These are phyloP conservation scores for Amoebophrya sp. DNA, from an alignment of 169 alveolate species.

Conservation along the genomic window DNA sequence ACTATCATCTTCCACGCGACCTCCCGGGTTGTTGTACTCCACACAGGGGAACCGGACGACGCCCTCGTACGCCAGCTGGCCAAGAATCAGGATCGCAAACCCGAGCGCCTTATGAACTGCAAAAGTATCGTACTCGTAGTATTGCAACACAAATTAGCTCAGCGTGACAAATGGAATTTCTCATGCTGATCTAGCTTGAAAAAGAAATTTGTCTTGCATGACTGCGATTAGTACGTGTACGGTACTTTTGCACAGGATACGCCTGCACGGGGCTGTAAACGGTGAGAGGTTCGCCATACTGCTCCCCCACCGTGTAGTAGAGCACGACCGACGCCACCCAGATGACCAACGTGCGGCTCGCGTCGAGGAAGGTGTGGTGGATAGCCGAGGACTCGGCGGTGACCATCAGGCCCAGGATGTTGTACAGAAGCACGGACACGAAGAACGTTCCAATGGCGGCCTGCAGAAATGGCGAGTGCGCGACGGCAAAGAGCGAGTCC, in stretches of 20 bases:
- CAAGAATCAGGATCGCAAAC: slow-evolving; percentile 5
- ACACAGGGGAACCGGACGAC: background rate
- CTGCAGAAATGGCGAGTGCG: too few relatives aligned
- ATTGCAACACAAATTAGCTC: too few relatives aligned
- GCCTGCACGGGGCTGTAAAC: slow-evolving; percentile 15
- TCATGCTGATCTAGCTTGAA: too few relatives aligned
- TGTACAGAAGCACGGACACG: background rate
- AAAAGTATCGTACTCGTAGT: too few relatives aligned
- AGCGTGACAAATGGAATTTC: too few relatives aligned
- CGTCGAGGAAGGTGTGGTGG: slow-evolving; percentile 34
- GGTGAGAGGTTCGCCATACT: slow-evolving; percentile 20
- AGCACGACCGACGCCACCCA: slow-evolving; percentile 7
- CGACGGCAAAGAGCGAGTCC: slow-evolving; percentile 15
- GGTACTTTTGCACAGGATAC: too few relatives aligned
- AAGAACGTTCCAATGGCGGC: too few relatives aligned
- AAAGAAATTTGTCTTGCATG: too few relatives aligned
- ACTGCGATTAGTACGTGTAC: too few relatives aligned
- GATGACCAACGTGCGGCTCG: slow-evolving; percentile 25
- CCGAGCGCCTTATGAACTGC: too few relatives aligned
- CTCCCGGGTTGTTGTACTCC: too few relatives aligned
- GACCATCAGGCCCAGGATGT: slow-evolving; percentile 28
- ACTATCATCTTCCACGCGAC: too few relatives aligned
- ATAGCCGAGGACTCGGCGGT: slow-evolving; percentile 33
- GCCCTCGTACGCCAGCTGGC: slow-evolving; percentile 30
- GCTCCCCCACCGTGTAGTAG: background rate